Conservation (phyloP, 331 rosid species). For the Spiraea crenata region DNA sequence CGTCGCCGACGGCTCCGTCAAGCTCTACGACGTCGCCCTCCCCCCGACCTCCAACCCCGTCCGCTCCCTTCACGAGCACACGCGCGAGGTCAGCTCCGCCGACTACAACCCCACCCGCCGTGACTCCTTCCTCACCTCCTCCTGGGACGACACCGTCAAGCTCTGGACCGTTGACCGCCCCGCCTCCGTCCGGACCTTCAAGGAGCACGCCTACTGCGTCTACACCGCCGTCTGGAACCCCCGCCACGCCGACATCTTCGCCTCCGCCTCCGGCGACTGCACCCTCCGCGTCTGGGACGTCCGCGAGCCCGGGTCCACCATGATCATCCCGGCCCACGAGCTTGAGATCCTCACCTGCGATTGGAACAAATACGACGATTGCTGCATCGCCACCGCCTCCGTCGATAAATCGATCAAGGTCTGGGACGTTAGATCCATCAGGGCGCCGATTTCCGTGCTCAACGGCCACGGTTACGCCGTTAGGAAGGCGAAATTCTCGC, state of each 20-base stretch:
- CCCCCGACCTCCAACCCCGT: constrained; percentile 75
- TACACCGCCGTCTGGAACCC: constrained; percentile 90
- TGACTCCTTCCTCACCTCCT: constrained; percentile 80
- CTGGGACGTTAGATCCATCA: constrained; percentile 70
- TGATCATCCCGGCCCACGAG: constrained; percentile 82
- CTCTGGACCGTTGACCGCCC: constrained; percentile 88
- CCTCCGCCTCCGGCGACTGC: constrained; percentile 93
- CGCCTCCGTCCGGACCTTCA: constrained; percentile 70
- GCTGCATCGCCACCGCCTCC: constrained; percentile 68
- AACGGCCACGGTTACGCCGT: constrained; percentile 84
- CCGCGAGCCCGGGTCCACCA: constrained; percentile 77
- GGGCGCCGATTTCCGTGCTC: constrained; percentile 63
- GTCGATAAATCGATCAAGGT: constrained; percentile 81
- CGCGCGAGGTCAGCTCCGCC: constrained; percentile 78
- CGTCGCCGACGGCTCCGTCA: constrained; percentile 89
- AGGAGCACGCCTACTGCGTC: constrained; percentile 91
- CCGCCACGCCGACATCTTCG: constrained; percentile 79
- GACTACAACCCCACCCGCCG: constrained; percentile 95
- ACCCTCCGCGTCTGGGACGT: constrained; percentile 89
- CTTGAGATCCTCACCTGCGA: constrained; percentile 71
- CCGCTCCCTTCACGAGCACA: constrained; percentile 87
- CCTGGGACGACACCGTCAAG: constrained; percentile 89
- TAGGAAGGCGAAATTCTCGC: constrained; percentile 77
- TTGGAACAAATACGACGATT: constrained; percentile 93
- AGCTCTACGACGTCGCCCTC: constrained; percentile 77